These are phyloP conservation scores for Alternaria ethzedia DNA, from an alignment of 2,329 filamentous ascomycete genomes.

Conservation along the genomic window DNA sequence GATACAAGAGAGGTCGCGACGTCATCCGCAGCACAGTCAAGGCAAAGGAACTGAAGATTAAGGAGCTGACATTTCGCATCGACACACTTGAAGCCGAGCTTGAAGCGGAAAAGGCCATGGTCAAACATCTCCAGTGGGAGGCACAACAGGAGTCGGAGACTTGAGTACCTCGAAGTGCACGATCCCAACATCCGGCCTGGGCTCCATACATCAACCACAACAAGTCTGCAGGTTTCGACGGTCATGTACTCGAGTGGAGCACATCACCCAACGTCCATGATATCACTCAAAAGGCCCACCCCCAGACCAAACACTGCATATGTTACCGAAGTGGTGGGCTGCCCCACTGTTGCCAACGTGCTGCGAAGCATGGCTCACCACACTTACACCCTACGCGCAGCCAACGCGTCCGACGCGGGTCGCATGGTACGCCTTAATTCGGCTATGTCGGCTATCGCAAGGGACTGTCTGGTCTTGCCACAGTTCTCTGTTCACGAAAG, in stretches of 20 bases:
- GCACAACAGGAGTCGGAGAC: slow-evolving; percentile 6
- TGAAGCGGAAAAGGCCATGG: slow-evolving; percentile 58
- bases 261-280: background rate
- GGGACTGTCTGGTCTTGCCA: background rate
- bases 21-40: slow-evolving; percentile 67
- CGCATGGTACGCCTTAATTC: background rate
- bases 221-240: background rate
- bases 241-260: background rate
- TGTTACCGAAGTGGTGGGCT: background rate
- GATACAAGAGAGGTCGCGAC: slow-evolving; percentile 70
- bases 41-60: slow-evolving; percentile 68
- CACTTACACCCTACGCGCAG: background rate
- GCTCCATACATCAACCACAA: background rate
- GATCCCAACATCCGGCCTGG: background rate
- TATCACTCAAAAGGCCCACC: background rate
- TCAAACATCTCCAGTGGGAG: slow-evolving; percentile 35
- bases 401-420: background rate
- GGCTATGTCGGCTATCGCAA: background rate
- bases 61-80: slow-evolving; percentile 72
- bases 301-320: background rate
- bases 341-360: background rate
- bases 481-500: background rate
- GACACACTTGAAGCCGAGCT: slow-evolving; percentile 61
- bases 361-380: background rate
- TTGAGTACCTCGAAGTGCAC: background rate